Base-by-base conservation (phyloP, 2,329 filamentous ascomycete species). In the Fusarium sterilihyphosum region DNA sequence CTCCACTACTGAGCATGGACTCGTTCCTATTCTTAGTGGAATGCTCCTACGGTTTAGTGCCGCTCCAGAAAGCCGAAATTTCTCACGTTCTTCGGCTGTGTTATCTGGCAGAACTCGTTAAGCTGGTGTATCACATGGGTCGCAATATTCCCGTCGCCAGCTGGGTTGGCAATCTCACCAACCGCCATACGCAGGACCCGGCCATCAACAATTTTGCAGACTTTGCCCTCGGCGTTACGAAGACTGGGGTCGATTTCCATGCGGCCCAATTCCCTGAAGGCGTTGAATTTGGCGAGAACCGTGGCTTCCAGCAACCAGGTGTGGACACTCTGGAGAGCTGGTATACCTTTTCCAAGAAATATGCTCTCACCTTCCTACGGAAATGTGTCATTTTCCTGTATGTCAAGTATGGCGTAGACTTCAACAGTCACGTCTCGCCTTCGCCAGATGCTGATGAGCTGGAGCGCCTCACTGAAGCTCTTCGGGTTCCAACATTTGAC, bases 31-130 rank as follows among this genome's bases (percentile, higher is more conserved):
- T 98, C 83, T 85, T 98, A 61, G 91, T 93, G 20, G 93, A 98
- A 80, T 92, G 90, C 77, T 91, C 93, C 2, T 89, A 95, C 59
- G 92, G 91, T 62, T 81, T 97, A 24, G 88, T 89, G 12, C 88
- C 92, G 14, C 88, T 92, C 5, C 88, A 94, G 35, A 86, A 89
- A 46, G 88, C 94, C 44, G 93, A 97, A 63, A 90, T 97, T 47
- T 89, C 92, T 46, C 93, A 98, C 81, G 82, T 98, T 59, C 83
- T 98, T 57, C 91, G 93, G 43, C 86, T 98, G 52, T 98, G 95
- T 83, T 98, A 97, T 80, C 88, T 97, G 63, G 94, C 94, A 6
- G 96, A 99, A 83, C 91, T 99, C 65, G 91, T 97, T 68, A 97
- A 97, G 83, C 91, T 95, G 11, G 88, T 94, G 22, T 87, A 87